Evolutionary conservation across 1,284 basidiomycete species (phyloP).

Genomic region (Peniophora sp.): DNA sequence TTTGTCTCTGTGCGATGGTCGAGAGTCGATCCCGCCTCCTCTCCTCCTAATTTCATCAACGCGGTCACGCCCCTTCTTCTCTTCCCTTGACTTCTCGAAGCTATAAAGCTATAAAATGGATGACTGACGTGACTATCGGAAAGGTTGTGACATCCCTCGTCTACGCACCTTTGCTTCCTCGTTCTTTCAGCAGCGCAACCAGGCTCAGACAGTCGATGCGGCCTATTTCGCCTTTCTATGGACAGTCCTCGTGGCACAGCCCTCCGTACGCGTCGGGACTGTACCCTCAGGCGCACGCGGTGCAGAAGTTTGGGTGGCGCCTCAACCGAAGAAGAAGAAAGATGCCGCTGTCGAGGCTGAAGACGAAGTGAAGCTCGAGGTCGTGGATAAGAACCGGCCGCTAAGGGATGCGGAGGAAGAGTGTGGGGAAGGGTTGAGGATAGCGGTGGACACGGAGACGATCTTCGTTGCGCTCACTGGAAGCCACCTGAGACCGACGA

Average conservation of each 20-base stretch:
- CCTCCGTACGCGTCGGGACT: constrained; percentile 62
- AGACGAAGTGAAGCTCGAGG: constrained; percentile 43
- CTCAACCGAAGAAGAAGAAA: constrained; percentile 55
- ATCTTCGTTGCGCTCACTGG: constrained; percentile 78
- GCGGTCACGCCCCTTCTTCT: not conserved
- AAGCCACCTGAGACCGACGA: constrained; percentile 72
- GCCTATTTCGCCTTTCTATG: constrained; percentile 75
- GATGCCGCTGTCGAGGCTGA: constrained; percentile 43
- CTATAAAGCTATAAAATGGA: not conserved
- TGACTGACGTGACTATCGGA: no score
- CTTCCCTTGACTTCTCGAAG: not conserved
- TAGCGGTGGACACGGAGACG: constrained; percentile 67
- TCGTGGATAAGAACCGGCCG: constrained; percentile 37
- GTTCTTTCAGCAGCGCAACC: constrained; percentile 42
- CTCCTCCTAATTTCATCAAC: constrained; percentile 6
- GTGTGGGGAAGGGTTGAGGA: constrained; percentile 55
- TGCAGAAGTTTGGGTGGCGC: constrained; percentile 68
- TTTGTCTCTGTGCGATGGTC: constrained; percentile 11
- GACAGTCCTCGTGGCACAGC: constrained; percentile 66
- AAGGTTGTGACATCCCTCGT: constrained; percentile 66
- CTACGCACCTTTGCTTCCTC: constrained; percentile 59
- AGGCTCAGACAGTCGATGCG: constrained; percentile 60
- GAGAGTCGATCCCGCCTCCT: constrained; percentile 26
- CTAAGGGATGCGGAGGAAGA: constrained; percentile 45
- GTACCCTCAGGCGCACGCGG: constrained; percentile 43